Conservation (phyloP, 2,329 filamentous ascomycete species). For the Podosphaera leucotricha region DNA sequence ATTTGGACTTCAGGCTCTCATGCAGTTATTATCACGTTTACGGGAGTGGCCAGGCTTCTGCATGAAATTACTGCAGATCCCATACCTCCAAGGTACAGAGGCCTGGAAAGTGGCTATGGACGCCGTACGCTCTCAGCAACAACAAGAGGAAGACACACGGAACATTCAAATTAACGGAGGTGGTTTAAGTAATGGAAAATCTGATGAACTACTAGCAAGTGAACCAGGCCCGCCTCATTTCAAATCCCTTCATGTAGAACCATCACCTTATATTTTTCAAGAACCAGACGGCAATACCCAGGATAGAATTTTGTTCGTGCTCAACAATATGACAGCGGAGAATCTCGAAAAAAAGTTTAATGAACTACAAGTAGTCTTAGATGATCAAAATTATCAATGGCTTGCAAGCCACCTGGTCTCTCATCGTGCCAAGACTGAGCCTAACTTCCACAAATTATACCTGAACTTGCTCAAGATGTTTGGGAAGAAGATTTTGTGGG, state of each 20-base stretch:
- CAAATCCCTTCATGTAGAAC: conserved; percentile 52
- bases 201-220: conserved; percentile 33
- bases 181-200: conserved; percentile 43
- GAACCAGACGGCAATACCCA: conserved; percentile 69
- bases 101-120: conserved; percentile 66
- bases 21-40: conserved; percentile 65
- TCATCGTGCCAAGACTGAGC: conserved; percentile 87
- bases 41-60: conserved; percentile 94
- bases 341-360: conserved; percentile 67
- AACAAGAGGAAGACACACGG: conserved; percentile 2
- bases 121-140: conserved; percentile 44
- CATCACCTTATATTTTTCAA: conserved; percentile 43
- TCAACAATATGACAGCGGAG: conserved; percentile 87
- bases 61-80: conserved; percentile 59
- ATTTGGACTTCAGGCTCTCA: conserved; percentile 82
- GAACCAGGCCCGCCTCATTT: conserved; percentile 51
- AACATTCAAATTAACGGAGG: conserved; percentile 19
- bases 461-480: conserved; percentile 71
- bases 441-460: conserved; percentile 88
- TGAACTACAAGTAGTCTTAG: conserved; percentile 57
- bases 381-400: conserved; percentile 76
- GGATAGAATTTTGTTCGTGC: conserved; percentile 80
- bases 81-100: conserved; percentile 61
- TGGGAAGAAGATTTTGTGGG: conserved; percentile 55
- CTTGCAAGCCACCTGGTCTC: conserved; percentile 90